Base-by-base conservation (phyloP, 2,329 filamentous ascomycete genomes). In the Drechslerella dactyloides region DNA sequence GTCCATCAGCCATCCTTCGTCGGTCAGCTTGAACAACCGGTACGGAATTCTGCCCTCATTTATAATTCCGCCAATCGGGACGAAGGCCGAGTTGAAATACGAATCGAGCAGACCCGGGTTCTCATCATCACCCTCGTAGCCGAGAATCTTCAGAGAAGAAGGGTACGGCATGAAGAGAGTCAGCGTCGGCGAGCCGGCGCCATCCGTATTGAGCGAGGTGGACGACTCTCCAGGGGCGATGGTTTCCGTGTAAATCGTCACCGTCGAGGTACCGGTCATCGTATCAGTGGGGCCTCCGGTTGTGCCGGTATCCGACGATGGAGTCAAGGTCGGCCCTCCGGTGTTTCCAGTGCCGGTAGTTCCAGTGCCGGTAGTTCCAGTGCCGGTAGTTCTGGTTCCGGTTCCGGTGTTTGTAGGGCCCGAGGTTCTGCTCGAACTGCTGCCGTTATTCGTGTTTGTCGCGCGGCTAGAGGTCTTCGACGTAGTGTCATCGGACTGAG, bases 1-100 rank as follows among this genome's bases (percentile, higher is more conserved):
- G n/a, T 56, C 24, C 53, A 42, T 40, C 7, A 56, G 2, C 53
- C 53, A 56, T 11, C 53, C 53, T 17, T 56, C 53, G 17, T 30
- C n/a, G 13, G 53, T 56, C n/a, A 56, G n/a, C 8, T 42, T 33
- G 35, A 56, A 56, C 5, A 23, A 21, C 24, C 53, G 17, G 23
- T 56, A 56, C 6, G 23, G 17, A 2, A n/a, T 2, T 24, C 53
- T 44, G n/a, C 42, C 13, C 5, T 35, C 15, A 10, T 21, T 33
- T 8, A 10, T 33, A 15, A 42, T 42, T 1, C 23, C 35, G 13
- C 21, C 19, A 11, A 44, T 40, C 6, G 53, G 53, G 1, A 27
- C 17, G 5, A 56, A 23, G 7, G n/a, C 24, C 17, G 24, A 23
- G 6, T 44, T 33, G 3, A 56, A 27, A 10, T 23, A 56, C 1